A percentile compares a stretch with the other conserved stretches of the same genome.
phyloP scores from a whole-genome alignment of 1,139 yeast species.

The Hanseniaspora uvarum region DNA sequence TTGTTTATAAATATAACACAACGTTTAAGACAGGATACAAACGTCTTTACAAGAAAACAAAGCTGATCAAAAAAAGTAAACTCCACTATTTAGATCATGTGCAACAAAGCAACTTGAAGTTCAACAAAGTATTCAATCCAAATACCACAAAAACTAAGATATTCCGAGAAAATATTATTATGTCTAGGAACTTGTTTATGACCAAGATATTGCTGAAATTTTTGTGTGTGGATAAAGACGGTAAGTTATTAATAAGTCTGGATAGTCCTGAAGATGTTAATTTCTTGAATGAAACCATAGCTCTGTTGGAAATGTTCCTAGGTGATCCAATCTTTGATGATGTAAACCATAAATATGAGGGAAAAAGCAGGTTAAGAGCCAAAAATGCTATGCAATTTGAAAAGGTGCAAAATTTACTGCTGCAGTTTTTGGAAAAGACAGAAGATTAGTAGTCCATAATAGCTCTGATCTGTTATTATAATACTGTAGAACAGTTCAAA shows the following conservation, averaged over 20 bases:
- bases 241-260: neutral
- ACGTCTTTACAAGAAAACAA: neutral
- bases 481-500: neutral
- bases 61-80: neutral
- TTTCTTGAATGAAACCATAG: neutral
- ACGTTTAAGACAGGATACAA: neutral
- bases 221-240: neutral
- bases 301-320: neutral
- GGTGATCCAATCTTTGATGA: neutral
- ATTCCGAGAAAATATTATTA: neutral
- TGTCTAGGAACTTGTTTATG: conserved; percentile 4
- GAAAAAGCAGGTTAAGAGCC: too few relatives aligned
- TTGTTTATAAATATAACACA: neutral
- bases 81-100: neutral
- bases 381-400: neutral
- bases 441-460: neutral
- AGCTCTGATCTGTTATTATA: neutral
- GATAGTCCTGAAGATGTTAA: neutral
- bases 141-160: neutral
- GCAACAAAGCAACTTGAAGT: neutral
- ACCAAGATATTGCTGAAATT: conserved; percentile 7
- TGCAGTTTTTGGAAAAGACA: neutral
- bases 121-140: conserved; percentile 10
- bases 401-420: neutral
- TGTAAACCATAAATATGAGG: neutral